phyloP scores from a whole-genome alignment of 495 filamentous ascomycete species.

The Neurospora cerealis region DNA sequence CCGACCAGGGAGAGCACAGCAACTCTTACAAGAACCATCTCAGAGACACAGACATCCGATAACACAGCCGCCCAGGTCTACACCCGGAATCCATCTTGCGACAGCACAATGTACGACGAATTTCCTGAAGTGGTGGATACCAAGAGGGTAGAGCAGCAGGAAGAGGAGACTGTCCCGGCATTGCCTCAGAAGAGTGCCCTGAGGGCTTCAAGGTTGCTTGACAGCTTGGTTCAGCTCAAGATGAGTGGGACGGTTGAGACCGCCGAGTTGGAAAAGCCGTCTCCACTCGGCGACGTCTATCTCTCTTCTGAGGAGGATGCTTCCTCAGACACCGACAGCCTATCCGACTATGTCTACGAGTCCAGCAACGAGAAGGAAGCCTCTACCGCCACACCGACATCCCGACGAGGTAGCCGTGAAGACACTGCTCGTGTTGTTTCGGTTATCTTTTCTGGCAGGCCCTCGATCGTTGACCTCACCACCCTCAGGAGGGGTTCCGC shows the following conservation, averaged over 20 bases:
- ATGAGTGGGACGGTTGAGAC: conserved; percentile 25
- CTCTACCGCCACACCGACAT: conserved; percentile 9
- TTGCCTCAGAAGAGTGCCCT: conserved; percentile 35
- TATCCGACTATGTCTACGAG: conserved; percentile 40
- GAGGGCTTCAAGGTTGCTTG: conserved; percentile 31
- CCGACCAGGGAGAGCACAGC: not conserved
- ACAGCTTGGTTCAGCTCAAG: conserved; percentile 25
- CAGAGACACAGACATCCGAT: not conserved
- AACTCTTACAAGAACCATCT: not conserved
- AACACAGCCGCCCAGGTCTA: not conserved
- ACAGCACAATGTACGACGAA: conserved; percentile 18
- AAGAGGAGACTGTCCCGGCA: not conserved
- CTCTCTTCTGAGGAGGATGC: conserved; percentile 43
- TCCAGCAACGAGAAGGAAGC: conserved; percentile 25
- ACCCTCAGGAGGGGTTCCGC: conserved; percentile 24
- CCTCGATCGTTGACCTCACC: conserved; percentile 35
- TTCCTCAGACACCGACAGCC: conserved; percentile 40
- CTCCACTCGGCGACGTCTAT: conserved; percentile 35
- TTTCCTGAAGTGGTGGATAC: conserved; percentile 18
- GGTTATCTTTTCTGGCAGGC: conserved; percentile 37
- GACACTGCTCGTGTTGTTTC: conserved; percentile 39
- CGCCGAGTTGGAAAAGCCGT: conserved; percentile 16
- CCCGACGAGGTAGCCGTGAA: conserved; percentile 32
- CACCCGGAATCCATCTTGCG: conserved; percentile 2
- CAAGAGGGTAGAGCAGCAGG: not conserved